A percentile compares a stretch with the other conserved stretches of the same genome.
Conservation (phyloP, 108 stramenopile species). For the Mediolabrus comicus region DNA sequence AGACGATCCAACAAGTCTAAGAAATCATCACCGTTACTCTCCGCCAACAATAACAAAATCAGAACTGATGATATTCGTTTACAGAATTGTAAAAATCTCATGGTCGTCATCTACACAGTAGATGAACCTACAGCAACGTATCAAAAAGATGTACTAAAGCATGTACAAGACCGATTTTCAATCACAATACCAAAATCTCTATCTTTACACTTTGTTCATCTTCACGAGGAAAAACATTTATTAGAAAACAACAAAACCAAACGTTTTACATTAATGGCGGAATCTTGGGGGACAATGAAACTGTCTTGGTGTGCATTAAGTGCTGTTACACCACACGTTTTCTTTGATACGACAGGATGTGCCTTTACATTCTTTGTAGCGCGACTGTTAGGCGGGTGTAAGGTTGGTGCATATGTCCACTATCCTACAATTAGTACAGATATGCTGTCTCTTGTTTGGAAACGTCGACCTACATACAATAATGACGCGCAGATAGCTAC, state of each 20-base stretch:
- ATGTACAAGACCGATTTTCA: conserved; percentile 48
- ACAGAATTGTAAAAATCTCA: conserved; percentile 12
- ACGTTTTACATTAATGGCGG: conserved; percentile 83
- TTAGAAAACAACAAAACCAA: conserved; percentile 33
- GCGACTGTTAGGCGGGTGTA: conserved; percentile 53
- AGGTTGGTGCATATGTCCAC: conserved; percentile 92
- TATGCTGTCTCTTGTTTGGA: conserved; percentile 90
- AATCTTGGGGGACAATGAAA: conserved; percentile 84
- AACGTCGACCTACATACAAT: conserved; percentile 83
- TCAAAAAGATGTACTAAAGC: conserved; percentile 33
- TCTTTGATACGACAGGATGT: conserved; percentile 94
- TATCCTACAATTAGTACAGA: conserved; percentile 98
- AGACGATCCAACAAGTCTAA: conserved; percentile 7
- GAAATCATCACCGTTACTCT: background rate
- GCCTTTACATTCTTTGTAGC: conserved; percentile 93
- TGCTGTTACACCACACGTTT: conserved; percentile 70
- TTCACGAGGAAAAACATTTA: conserved; percentile 40
- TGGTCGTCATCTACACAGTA: conserved; percentile 85
- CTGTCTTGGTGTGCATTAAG: conserved; percentile 71
- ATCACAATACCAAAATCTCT: conserved; percentile 32
- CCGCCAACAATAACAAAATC: background rate
- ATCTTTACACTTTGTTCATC: conserved; percentile 62
- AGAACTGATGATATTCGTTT: background rate
- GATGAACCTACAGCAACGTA: conserved; percentile 56
- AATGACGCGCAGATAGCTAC: conserved; percentile 55